Percentiles rank a stretch among this genome's conserved stretches.
Evolutionary conservation across 2,329 filamentous ascomycete species (phyloP).

Genomic region (Fusarium caatingaense): DNA sequence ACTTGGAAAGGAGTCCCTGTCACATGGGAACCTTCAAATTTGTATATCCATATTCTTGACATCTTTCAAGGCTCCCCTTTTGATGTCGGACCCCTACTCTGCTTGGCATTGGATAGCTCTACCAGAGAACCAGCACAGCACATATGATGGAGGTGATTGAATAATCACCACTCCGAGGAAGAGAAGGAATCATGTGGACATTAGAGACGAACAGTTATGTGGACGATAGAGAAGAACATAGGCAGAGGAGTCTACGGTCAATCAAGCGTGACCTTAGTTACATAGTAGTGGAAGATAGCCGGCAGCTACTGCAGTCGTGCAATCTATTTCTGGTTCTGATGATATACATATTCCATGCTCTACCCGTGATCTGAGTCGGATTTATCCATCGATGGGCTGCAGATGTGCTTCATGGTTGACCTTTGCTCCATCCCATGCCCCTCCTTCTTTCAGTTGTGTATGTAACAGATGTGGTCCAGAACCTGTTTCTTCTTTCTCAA

Average conservation of each 20-base stretch:
- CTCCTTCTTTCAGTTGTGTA: not conserved
- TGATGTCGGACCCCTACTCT: slow-evolving; percentile 31
- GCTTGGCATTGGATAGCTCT: slow-evolving; percentile 27
- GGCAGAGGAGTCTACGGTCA: slow-evolving; percentile 24
- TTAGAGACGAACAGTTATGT: slow-evolving; percentile 16
- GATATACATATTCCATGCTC: not conserved
- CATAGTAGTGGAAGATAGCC: slow-evolving; percentile 29
- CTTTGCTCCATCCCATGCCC: not conserved
- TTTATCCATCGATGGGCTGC: not conserved
- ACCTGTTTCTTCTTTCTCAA: not conserved
- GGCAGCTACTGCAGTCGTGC: slow-evolving; percentile 24
- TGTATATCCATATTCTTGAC: slow-evolving; percentile 41
- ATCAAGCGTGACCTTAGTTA: slow-evolving; percentile 16
- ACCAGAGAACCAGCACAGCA: slow-evolving; percentile 4
- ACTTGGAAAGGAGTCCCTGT: slow-evolving; percentile 19
- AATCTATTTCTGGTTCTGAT: slow-evolving; percentile 40
- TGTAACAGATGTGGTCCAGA: not conserved
- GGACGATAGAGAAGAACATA: slow-evolving; percentile 26
- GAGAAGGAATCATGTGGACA: slow-evolving; percentile 11
- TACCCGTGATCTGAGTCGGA: too few relatives aligned
- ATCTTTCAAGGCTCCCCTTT: slow-evolving; percentile 25
- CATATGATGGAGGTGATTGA: not conserved
- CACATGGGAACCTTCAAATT: slow-evolving; percentile 37
- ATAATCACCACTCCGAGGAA: slow-evolving; percentile 28
- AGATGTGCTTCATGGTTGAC: not conserved